Evolutionary conservation across 371 early-diverging fungal genomes (phyloP), one percentile per base, ranked within the genome.

Genomic region (Mucor mucedo): DNA sequence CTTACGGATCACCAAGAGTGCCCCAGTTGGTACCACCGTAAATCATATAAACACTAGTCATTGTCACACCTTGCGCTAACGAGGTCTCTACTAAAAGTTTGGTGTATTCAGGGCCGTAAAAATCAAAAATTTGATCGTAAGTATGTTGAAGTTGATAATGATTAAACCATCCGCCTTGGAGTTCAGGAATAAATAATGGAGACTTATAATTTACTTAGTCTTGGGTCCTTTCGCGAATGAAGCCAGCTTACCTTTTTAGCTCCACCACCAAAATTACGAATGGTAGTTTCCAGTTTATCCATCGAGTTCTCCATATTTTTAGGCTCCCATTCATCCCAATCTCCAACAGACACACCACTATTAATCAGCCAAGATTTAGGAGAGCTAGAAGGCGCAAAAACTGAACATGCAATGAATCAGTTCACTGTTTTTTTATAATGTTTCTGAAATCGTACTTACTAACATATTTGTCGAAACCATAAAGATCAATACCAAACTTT

Each of bases 11-110:
- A 33, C 93, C 93, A 3, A 93, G 44, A 0, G 90, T 85, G 7
- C 93, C 93, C 92, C 91, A 91, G 52, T 93, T 93, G 3, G 93
- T 93, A 7, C 93, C 93, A n/a, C 93, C 93, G 63, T 91, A 93
- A 28, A 79, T 79, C 86, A 91, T 93, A 71, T 93, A 91, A 40
- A 88, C 63, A 69, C 83, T 89, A 21, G 80, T 61, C 72, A 87
- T 86, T 1, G 90, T 90, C 5, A 81, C 78, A 11, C 92, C 92
- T 68, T 93, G 93, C 2, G 93, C 86, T 2, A 90, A 62, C 5
- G 77, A 72, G 2, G 87, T 81, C 28, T 93, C 92, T 35, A 85
- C 66, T 13, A 91, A 52, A 7, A 85, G 58, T 6, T 82, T 79
- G 6, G 93, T 93, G 63, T 89, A 91, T 21, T 85, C 73, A 55